Percentiles rank a stretch among this genome's conserved stretches.
Conservation (phyloP, 495 filamentous ascomycete species). For the Penicillium desertorum region DNA sequence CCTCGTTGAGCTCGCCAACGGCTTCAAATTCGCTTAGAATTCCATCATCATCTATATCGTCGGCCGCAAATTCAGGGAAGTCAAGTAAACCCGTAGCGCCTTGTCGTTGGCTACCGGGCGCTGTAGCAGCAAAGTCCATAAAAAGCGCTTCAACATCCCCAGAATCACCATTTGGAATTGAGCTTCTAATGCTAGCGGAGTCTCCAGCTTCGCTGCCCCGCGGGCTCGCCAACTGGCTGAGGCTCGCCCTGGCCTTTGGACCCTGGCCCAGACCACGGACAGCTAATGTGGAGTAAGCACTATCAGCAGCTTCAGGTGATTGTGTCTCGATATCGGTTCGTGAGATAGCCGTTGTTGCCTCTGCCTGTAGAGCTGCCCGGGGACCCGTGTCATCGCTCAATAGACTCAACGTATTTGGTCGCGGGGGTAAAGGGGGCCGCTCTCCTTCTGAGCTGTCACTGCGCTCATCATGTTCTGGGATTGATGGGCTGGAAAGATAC, state of each 20-base stretch:
- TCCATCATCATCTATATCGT: conserved; percentile 52
- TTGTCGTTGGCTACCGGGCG: conserved; percentile 20
- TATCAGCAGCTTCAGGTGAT: conserved; percentile 64
- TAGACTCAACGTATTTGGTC: conserved; percentile 52
- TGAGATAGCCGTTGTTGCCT: conserved; percentile 80
- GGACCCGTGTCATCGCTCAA: conserved; percentile 40
- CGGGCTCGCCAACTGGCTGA: conserved; percentile 48
- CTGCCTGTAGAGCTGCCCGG: conserved; percentile 58
- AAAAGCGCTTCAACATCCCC: conserved; percentile 83
- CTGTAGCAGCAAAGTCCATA: conserved; percentile 56
- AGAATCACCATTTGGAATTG: conserved; percentile 68
- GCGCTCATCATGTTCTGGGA: conserved; percentile 16
- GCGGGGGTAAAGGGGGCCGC: conserved; percentile 68
- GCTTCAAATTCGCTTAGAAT: conserved; percentile 79
- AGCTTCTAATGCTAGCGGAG: conserved; percentile 78
- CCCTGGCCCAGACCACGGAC: conserved; percentile 38
- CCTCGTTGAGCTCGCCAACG: conserved; percentile 61
- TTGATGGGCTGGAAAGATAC: conserved; percentile 6
- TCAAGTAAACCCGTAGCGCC: conserved; percentile 39
- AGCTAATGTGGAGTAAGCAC: conserved; percentile 54
- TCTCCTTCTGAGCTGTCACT: conserved; percentile 40
- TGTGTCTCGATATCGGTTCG: conserved; percentile 73
- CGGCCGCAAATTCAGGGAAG: conserved; percentile 54
- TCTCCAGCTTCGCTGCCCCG: conserved; percentile 69
- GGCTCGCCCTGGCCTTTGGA: conserved; percentile 42